phyloP scores from a whole-genome alignment of 208 protist genomes.

The Acanthamoeba healyi region DNA sequence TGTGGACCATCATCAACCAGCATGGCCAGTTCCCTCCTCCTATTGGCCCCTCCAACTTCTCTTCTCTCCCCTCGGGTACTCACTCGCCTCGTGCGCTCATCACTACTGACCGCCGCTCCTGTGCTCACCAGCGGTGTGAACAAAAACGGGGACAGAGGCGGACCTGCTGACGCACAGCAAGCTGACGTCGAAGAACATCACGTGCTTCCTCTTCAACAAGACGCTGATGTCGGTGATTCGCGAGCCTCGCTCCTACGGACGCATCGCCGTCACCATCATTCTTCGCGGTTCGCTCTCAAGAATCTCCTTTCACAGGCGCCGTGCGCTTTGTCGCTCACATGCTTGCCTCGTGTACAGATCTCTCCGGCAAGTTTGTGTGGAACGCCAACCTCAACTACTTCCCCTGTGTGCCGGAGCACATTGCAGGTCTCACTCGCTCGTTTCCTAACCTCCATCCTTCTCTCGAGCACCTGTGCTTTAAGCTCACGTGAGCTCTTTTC shows the following conservation, averaged over 20 bases:
- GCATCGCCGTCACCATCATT: conserved; percentile 53
- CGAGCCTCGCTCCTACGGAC: conserved; percentile 37
- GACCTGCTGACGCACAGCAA: conserved; percentile 52
- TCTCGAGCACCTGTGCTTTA: no score
- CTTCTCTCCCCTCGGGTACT: conserved; percentile 58
- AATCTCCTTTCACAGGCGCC: no score
- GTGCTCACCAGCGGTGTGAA: no score
- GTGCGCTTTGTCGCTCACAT: neutral
- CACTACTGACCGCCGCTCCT: no score
- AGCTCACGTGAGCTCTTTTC: no score
- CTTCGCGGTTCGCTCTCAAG: conserved; percentile 17
- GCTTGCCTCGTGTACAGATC: neutral
- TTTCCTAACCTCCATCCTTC: neutral
- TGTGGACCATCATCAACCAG: conserved; percentile 64
- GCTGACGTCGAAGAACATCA: conserved; percentile 66
- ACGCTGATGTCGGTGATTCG: conserved; percentile 52
- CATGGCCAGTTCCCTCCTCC: conserved; percentile 66
- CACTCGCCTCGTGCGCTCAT: neutral
- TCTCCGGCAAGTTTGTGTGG: conserved; percentile 47
- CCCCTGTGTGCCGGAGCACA: conserved; percentile 31
- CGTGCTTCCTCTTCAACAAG: conserved; percentile 72
- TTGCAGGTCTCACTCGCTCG: neutral
- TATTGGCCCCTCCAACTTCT: conserved; percentile 47
- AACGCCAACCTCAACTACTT: conserved; percentile 66
- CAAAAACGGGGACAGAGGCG: conserved; percentile 52